These are phyloP conservation scores for Pseudocercospora crystallina DNA, from an alignment of 2,329 filamentous ascomycete species.

Conservation along the genomic window DNA sequence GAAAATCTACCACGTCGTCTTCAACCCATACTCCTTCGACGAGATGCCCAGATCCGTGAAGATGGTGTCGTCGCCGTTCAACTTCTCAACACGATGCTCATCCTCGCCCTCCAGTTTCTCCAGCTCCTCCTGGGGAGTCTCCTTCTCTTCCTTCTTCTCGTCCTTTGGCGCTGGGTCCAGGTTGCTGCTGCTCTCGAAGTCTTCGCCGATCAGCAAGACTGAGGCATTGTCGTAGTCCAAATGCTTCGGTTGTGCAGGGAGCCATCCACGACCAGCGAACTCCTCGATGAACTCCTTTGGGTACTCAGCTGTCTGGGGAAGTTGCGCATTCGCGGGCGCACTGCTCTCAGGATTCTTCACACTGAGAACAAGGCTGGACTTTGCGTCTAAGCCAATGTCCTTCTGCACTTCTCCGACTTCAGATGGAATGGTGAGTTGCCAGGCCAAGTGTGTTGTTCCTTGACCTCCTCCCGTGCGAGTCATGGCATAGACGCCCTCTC, in stretches of 20 bases:
- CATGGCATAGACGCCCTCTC: slow-evolving; percentile 82
- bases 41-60: slow-evolving; percentile 61
- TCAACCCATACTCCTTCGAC: slow-evolving; percentile 57
- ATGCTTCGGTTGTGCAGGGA: slow-evolving; percentile 64
- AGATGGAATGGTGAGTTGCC: slow-evolving; percentile 73
- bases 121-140: slow-evolving; percentile 68
- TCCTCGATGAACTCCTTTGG: slow-evolving; percentile 72
- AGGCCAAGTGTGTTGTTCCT: slow-evolving; percentile 67
- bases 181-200: slow-evolving; percentile 56
- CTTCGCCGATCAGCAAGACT: slow-evolving; percentile 75
- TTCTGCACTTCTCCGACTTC: slow-evolving; percentile 70
- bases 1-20: slow-evolving; percentile 56
- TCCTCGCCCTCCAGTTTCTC: slow-evolving; percentile 76
- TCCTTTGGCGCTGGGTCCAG: slow-evolving; percentile 58
- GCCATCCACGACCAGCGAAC: slow-evolving; percentile 73
- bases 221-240: slow-evolving; percentile 70
- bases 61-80: slow-evolving; percentile 59
- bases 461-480: slow-evolving; percentile 65
- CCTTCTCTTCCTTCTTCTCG: slow-evolving; percentile 55
- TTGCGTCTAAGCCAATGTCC: slow-evolving; percentile 68
- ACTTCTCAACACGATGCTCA: slow-evolving; percentile 61
- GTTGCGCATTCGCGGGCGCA: slow-evolving; percentile 62
- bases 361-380: slow-evolving; percentile 75
- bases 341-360: slow-evolving; percentile 75
- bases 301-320: slow-evolving; percentile 68